A percentile compares a stretch with the other conserved stretches of the same genome.
These are phyloP conservation scores for Fusarium caatingaense DNA, from an alignment of 2,329 filamentous ascomycete species.

Conservation along the genomic window DNA sequence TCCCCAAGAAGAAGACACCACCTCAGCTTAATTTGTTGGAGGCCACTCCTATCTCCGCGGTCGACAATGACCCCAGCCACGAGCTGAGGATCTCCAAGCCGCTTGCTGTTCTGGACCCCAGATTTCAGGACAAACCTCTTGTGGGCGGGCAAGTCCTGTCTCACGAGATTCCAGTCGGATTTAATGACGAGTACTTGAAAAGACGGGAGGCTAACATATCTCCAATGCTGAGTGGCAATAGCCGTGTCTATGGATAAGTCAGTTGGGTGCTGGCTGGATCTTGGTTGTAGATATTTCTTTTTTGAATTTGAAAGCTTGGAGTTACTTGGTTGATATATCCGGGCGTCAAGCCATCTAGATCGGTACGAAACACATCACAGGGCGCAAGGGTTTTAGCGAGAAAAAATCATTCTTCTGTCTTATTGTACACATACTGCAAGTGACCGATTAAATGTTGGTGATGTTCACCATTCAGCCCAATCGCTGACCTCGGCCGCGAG, in stretches of 20 bases:
- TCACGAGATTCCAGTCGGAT: not conserved
- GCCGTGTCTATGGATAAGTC: slow-evolving; percentile 30
- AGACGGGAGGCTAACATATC: slow-evolving; percentile 13
- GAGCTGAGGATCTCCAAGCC: slow-evolving; percentile 34
- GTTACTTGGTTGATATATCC: slow-evolving; percentile 21
- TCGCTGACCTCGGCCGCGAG: slow-evolving; percentile 70
- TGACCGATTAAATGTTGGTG: accelerated
- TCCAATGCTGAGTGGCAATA: slow-evolving; percentile 30
- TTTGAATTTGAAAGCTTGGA: slow-evolving; percentile 22
- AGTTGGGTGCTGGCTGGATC: not conserved
- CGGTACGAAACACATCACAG: not conserved
- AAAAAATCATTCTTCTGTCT: slow-evolving; percentile 5
- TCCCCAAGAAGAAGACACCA: slow-evolving; percentile 57
- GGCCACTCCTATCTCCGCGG: slow-evolving; percentile 42
- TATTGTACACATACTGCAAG: slow-evolving; percentile 1
- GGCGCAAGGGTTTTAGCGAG: slow-evolving; percentile 4
- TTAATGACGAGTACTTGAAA: slow-evolving; percentile 4
- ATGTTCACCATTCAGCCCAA: slow-evolving; percentile 59
- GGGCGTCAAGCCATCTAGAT: not conserved
- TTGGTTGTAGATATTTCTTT: no score
- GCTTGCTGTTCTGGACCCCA: slow-evolving; percentile 17
- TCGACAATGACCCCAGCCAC: slow-evolving; percentile 27
- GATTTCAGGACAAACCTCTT: slow-evolving; percentile 29
- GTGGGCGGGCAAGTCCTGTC: slow-evolving; percentile 19
- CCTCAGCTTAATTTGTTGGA: slow-evolving; percentile 51